phyloP scores from a whole-genome alignment of 2,329 filamentous ascomycete species.

The Aspergillus thermomutatus region DNA sequence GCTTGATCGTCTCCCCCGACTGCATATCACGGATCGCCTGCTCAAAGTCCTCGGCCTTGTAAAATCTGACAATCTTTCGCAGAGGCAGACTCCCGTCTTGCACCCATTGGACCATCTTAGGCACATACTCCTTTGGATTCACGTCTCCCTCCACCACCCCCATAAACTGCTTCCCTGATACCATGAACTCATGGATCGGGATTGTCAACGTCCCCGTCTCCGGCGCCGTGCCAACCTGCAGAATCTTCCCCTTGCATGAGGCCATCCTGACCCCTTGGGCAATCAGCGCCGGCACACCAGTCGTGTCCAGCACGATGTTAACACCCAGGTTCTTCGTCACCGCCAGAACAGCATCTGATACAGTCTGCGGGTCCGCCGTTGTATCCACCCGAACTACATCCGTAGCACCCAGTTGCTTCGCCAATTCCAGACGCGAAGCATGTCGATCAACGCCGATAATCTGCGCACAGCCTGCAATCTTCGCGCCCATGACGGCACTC shows the following conservation, averaged over 20 bases:
- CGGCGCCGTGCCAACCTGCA: constrained; percentile 50
- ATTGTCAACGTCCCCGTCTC: constrained; percentile 43
- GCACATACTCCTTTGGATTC: constrained; percentile 39
- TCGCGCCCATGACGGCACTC: constrained; percentile 48
- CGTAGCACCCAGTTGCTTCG: constrained; percentile 41
- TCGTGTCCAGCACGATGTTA: constrained; percentile 50
- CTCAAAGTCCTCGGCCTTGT: constrained; percentile 33
- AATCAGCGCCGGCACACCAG: constrained; percentile 44
- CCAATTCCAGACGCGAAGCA: constrained; percentile 33
- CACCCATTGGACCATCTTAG: constrained; percentile 50
- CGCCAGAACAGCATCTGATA: constrained; percentile 35
- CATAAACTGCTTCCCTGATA: constrained; percentile 46
- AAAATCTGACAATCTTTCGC: constrained; percentile 45
- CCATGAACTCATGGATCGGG: constrained; percentile 46
- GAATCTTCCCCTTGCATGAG: constrained; percentile 46
- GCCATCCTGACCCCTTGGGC: constrained; percentile 43
- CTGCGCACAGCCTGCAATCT: constrained; percentile 37
- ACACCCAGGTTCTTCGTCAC: constrained; percentile 40
- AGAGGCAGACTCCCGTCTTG: constrained; percentile 47
- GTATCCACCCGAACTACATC: constrained; percentile 33
- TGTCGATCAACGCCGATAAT: constrained; percentile 45
- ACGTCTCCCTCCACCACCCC: constrained; percentile 49
- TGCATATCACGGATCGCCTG: constrained; percentile 25
- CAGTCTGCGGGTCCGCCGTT: constrained; percentile 14
- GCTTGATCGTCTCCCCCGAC: constrained; percentile 27